phyloP scores from a whole-genome alignment of 306 rosid genomes.

The Lathyrus sativus region DNA sequence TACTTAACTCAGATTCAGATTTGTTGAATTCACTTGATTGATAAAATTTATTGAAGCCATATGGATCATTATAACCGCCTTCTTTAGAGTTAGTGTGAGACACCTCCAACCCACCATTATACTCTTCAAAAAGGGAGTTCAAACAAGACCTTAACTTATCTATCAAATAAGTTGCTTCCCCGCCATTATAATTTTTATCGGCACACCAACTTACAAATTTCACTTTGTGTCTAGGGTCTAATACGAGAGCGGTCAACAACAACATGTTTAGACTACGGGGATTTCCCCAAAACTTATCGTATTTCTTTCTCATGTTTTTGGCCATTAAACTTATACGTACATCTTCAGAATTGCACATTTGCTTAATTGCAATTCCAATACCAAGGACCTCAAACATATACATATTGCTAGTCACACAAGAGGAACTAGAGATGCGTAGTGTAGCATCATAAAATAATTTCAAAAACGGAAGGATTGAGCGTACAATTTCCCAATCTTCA shows the following conservation, averaged over 20 bases:
- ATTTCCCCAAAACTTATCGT: conserved; percentile 21
- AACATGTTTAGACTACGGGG: conserved; percentile 9
- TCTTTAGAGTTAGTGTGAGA: background rate
- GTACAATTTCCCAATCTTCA: conserved; percentile 19
- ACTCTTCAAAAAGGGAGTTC: conserved; percentile 15
- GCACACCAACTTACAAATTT: conserved; percentile 4
- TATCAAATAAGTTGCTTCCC: conserved; percentile 1
- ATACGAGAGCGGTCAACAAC: conserved; percentile 8
- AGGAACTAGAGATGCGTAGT: background rate
- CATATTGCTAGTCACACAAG: conserved; percentile 3
- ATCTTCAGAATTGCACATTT: conserved; percentile 17
- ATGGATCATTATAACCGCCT: background rate
- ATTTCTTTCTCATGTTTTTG: conserved; percentile 7
- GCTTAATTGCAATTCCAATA: background rate
- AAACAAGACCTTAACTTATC: conserved; percentile 2
- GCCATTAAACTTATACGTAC: background rate
- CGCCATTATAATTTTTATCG: background rate
- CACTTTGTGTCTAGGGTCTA: conserved; percentile 16
- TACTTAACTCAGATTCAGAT: conserved; percentile 6
- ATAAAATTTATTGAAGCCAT: conserved; percentile 1
- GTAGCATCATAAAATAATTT: conserved; percentile 19
- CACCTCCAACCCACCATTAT: background rate
- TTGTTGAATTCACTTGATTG: conserved; percentile 1
- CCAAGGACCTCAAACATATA: conserved; percentile 27
- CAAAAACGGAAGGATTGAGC: conserved; percentile 7